Base-by-base conservation (phyloP, 2,329 filamentous ascomycete species). In the Alternaria ethzedia region DNA sequence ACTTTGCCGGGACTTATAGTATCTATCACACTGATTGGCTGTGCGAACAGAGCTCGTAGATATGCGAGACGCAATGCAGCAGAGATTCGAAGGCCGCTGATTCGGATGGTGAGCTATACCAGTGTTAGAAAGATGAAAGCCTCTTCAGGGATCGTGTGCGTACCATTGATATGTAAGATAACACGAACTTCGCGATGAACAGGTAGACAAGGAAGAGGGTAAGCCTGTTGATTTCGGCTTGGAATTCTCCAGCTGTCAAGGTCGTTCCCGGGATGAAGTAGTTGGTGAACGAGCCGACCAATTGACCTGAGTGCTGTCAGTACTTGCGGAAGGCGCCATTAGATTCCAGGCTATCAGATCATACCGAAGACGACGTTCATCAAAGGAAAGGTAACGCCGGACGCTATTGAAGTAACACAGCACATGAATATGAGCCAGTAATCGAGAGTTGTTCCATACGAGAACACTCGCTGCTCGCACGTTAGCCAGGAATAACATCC, bases 341-440 rank as follows among this genome's bases (percentile, higher is more conserved):
- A 5, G 15, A 21, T 52, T 2, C 15, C n/a, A 15, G 21, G 3
- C 9, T 32, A 30, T 17, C 25, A 36, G 21, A 3, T 61, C 41
- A 78, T 77, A 67, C 87, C 87, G 72, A 89, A 87, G 7, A 89
- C 80, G 43, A 89, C 79, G 41, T 88, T 86, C 86, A 90, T 88
- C 32, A 88, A 68, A 0, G 86, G 87, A 7, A 87, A 72, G 0
- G 77, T 69, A 54, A 78, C 70, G 2, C 79, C 79, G 15, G 78
- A 70, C 1, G 73, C 79, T 17, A 80, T 73, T 0, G 78, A 76
- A 3, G 78, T 74, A 10, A 80, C 5, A 11, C 68, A 64, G 20
- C 70, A 75, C 15, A 73, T 5, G 0, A 57, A 44, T 13, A 81
- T 72, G 4, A 80, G 59, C 11, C 76, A 51, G 20, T 63, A 70